Conservation (phyloP, 1,284 basidiomycete genomes). For the Cutaneotrichosporon mucoides region DNA sequence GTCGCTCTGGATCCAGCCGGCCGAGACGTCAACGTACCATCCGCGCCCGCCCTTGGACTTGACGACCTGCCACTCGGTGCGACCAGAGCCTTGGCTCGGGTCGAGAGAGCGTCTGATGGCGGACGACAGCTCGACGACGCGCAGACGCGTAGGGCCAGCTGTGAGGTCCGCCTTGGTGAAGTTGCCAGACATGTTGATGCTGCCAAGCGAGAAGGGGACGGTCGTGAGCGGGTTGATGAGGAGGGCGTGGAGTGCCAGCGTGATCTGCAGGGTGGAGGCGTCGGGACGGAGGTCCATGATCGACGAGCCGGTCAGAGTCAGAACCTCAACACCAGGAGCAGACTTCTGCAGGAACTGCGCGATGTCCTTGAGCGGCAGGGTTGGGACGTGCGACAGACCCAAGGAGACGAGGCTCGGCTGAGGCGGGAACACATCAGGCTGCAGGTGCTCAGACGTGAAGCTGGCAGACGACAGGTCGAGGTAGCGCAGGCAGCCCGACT, state of each 20-base stretch:
- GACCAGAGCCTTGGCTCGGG: constrained; percentile 52
- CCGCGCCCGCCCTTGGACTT: constrained; percentile 87
- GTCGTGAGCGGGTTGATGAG: constrained; percentile 73
- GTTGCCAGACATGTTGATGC: constrained; percentile 23
- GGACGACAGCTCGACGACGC: constrained; percentile 83
- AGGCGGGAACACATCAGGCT: constrained; percentile 54
- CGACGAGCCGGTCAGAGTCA: constrained; percentile 75
- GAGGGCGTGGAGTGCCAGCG: constrained; percentile 52
- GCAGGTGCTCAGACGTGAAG: constrained; percentile 60
- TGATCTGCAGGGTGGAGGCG: constrained; percentile 51
- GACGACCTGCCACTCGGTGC: constrained; percentile 73
- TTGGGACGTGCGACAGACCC: constrained; percentile 78
- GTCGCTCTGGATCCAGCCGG: constrained; percentile 61
- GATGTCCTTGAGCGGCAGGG: constrained; percentile 64
- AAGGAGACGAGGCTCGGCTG: constrained; percentile 78
- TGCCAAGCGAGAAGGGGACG: constrained; percentile 63
- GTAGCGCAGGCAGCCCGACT: constrained; percentile 70
- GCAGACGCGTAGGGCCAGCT: constrained; percentile 65
- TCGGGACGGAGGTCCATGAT: constrained; percentile 57
- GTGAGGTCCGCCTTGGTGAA: constrained; percentile 39
- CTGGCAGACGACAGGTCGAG: constrained; percentile 84
- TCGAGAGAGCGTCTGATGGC: constrained; percentile 58
- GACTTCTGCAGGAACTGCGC: constrained; percentile 65
- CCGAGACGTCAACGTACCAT: constrained; percentile 89
- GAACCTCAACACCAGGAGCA: constrained; percentile 75